Evolutionary conservation across 805 yeast species (phyloP), one percentile per base, ranked within the genome.

Genomic region (Candida piceae): DNA sequence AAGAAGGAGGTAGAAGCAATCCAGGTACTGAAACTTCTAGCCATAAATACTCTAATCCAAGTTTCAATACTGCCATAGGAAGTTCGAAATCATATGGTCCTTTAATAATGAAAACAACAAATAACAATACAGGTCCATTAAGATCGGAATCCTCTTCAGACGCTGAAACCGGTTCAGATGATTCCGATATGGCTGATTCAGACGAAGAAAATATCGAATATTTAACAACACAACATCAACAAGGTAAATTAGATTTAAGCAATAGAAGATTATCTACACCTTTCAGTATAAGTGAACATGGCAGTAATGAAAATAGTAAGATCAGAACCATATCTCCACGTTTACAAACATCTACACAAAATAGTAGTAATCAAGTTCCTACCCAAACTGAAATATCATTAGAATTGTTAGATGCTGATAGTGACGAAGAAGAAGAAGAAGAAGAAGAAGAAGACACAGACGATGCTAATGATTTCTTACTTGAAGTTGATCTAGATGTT

Each of bases 181-280:
- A 55, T 29, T 51, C 57, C 1, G 55, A 50, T 34, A 34, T 48
- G 31, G 50, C 48, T 9, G 62, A 58, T 32, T 53, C 60, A 1
- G 63, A 58, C 37, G 59, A 56, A 29, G 63, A 59, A 35, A 57
- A 57, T 30, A 59, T 59, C 16, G 62, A 57, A 32, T 48, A 32
- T 33, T 27, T 54, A 25, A 54, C 50, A 2, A 27, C 49, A 4
- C 58, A 53, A 38, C 53, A 50, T 33, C 48, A 44, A 27, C 45
- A 42, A 23, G 49, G 50, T 16, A 46, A 44, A 38, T 35, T 46
- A 20, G 34, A 41, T 15, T 23, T 39, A 16, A 35, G 34, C 12
- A 31, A 34, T 27, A 33, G 31, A 30, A 31, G 41, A 29, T 29
- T 28, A n/a, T 33, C 41, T 4, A n/a, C 31, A 13, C 41, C 41